Evolutionary conservation across 257 asterid species (phyloP).

Genomic region (Petunia axillaris): DNA sequence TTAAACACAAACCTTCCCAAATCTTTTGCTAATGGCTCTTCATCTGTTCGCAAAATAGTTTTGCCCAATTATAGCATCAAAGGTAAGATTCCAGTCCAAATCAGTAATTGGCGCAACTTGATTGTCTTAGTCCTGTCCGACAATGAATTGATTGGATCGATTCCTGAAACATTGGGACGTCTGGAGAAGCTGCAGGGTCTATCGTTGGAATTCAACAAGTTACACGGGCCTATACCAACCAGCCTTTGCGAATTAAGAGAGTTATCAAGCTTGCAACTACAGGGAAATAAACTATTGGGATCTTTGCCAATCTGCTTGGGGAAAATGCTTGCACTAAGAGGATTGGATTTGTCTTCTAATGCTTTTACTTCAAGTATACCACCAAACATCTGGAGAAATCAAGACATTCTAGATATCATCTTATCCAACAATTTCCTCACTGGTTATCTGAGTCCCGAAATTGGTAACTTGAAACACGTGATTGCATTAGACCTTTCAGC

Average conservation of each 20-base stretch:
- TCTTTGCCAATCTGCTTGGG: conserved; percentile 16
- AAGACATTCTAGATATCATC: too few relatives aligned
- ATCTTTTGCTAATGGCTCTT: background rate
- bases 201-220: background rate
- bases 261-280: background rate
- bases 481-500: too few relatives aligned
- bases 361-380: too few relatives aligned
- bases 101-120: background rate
- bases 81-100: background rate
- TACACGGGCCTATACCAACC: conserved; percentile 22
- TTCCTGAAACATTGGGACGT: background rate
- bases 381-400: too few relatives aligned
- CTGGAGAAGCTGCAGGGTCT: background rate
- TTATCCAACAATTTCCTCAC: too few relatives aligned
- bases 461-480: too few relatives aligned
- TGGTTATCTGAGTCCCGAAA: too few relatives aligned
- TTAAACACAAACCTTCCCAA: background rate
- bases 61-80: background rate
- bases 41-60: background rate
- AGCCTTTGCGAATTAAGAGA: background rate
- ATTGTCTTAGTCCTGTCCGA: background rate
- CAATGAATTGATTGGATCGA: background rate
- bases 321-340: conserved; percentile 20
- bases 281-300: background rate
- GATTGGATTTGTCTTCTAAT: too few relatives aligned